phyloP scores from a whole-genome alignment of 768 basidiomycete species.

The Scleroderma bovista region DNA sequence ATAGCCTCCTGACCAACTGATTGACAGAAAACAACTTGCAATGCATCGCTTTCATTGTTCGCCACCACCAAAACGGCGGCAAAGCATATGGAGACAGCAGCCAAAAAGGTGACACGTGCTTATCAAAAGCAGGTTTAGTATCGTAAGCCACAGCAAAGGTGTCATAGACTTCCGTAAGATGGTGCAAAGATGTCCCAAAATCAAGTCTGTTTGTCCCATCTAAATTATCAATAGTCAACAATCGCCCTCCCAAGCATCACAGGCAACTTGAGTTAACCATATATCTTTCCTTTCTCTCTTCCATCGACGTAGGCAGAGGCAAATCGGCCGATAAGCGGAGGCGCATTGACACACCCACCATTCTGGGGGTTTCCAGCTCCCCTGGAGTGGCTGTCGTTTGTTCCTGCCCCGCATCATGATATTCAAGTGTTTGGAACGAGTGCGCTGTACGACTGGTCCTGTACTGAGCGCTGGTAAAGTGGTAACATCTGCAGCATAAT shows the following conservation, averaged over 20 bases:
- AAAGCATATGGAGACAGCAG: too few species aligned
- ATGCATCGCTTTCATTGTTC: too few species aligned
- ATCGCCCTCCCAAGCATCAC: conserved; percentile 37
- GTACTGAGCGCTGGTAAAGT: conserved; percentile 39
- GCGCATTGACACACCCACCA: conserved; percentile 31
- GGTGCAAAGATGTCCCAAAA: background rate
- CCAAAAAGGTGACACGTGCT: too few species aligned
- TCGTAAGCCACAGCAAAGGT: background rate
- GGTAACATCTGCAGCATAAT: conserved; percentile 40
- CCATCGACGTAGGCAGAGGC: conserved; percentile 30
- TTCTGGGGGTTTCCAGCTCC: conserved; percentile 27
- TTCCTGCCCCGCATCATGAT: conserved; percentile 7
- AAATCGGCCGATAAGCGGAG: conserved; percentile 16
- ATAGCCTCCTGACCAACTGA: background rate
- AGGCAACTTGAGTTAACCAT: conserved; percentile 45
- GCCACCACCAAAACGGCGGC: too few species aligned
- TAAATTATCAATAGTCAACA: conserved; percentile 3
- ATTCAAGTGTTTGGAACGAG: conserved; percentile 3
- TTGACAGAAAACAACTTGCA: too few species aligned
- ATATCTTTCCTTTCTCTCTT: conserved; percentile 36
- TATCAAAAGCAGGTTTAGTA: background rate
- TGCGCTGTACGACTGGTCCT: conserved; percentile 11
- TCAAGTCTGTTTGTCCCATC: conserved; percentile 3
- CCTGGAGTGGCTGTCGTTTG: conserved; percentile 22
- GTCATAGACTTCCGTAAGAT: too few species aligned